Base-by-base conservation (phyloP, 2,329 filamentous ascomycete species). In the Chrysoporthe austroafricana region DNA sequence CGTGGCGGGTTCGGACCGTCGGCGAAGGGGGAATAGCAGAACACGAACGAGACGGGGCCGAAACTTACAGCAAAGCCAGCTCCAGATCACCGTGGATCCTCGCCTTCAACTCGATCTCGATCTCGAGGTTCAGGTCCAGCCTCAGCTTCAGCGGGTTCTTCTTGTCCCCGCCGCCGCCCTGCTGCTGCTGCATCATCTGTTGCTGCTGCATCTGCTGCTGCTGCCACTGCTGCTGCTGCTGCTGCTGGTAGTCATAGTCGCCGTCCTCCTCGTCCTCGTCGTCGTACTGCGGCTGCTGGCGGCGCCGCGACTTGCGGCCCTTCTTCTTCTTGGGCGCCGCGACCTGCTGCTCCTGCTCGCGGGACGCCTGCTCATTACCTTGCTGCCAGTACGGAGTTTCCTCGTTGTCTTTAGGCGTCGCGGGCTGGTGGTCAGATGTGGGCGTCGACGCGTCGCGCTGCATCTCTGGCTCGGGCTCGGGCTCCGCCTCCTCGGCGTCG, bases 101-200 rank as follows among this genome's bases (percentile, higher is more conserved):
- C 26, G 91, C 91, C 82, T 93, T 93, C 65, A 94, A 81, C 77
- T 93, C 88, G 72, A 94, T 91, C 79, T 94, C 91, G 63, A 94
- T 85, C 74, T 94, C 91, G 64, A 94, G 79, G 78, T 94, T 94
- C 66, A 93, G 81, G 76, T 94, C 91, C 43, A 93, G 79, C 66
- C 88, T 83, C 75, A 94, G 79, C 77, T 89, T 89, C 75, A 93
- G 78, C 34, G 90, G 89, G 73, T 91, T 89, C 71, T 87, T 79
- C 70, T 74, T 73, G 70, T 79, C 79, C 73, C 74, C 73, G 72
- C 72, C 73, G 79, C 77, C 73, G 73, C 77, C 66, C 71, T 76
- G 64, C 74, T 78, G 69, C 75, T 72, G 72, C 66, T 73, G 73
- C 59, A 72, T 69, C 64, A 75, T 73, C 64, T 76, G 74, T 67